Evolutionary conservation across 805 yeast genomes (phyloP).

Genomic region (Starmerella sirachaensis): DNA sequence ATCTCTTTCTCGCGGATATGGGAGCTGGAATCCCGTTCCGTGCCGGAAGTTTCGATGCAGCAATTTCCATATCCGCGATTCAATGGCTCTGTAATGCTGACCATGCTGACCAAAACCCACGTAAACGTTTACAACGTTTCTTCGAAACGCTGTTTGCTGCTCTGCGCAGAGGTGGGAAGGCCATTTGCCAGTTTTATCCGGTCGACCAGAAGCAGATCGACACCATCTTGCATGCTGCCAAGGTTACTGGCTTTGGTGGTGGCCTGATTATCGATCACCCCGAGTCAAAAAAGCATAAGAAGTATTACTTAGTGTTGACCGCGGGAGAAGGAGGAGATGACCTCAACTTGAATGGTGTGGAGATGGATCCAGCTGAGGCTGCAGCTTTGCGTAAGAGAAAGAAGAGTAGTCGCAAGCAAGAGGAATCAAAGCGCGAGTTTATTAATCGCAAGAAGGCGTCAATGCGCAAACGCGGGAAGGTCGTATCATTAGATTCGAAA

Average conservation of each 20-base stretch:
- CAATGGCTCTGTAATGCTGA: conserved; percentile 99
- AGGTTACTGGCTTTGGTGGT: conserved; percentile 90
- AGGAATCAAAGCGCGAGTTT: conserved; percentile 68
- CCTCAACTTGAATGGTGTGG: conserved; percentile 67
- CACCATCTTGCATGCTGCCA: conserved; percentile 69
- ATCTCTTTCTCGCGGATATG: conserved; percentile 79
- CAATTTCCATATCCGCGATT: conserved; percentile 84
- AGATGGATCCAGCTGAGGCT: conserved; percentile 44
- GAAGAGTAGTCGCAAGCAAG: conserved; percentile 39
- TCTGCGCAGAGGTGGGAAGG: conserved; percentile 87
- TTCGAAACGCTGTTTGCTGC: conserved; percentile 81
- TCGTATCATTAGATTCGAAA: conserved; percentile 78
- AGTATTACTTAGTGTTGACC: conserved; percentile 77
- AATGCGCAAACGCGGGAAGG: conserved; percentile 80
- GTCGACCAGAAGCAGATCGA: conserved; percentile 76
- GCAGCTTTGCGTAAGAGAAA: conserved; percentile 25
- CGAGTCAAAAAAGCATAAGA: conserved; percentile 80
- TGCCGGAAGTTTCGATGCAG: conserved; percentile 95
- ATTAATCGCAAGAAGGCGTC: conserved; percentile 85
- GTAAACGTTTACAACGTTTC: conserved; percentile 62
- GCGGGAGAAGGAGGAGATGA: conserved; percentile 72
- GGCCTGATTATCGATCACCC: conserved; percentile 91
- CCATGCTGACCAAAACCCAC: conserved; percentile 68
- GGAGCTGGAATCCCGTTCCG: conserved; percentile 91
- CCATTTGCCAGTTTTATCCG: conserved; percentile 95